Evolutionary conservation across 768 basidiomycete genomes (phyloP).

Genomic region (Trametes villosa): DNA sequence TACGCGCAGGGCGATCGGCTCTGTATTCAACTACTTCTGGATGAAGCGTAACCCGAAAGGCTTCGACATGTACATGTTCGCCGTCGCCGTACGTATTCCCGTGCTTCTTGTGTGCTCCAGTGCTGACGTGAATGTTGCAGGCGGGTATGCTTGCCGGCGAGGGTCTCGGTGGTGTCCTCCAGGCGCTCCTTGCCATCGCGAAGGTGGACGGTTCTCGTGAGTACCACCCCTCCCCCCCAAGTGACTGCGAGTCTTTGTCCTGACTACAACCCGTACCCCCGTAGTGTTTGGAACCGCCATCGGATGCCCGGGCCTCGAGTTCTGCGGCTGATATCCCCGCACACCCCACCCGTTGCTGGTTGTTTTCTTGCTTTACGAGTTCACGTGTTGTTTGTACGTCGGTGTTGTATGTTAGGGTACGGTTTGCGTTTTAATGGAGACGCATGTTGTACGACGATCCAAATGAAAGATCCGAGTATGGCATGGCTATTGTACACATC

Average conservation of each 20-base stretch:
- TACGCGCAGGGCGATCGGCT: slow-evolving; percentile 41
- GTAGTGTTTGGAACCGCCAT: slow-evolving; percentile 50
- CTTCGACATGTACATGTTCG: slow-evolving; percentile 44
- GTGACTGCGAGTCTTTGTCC: too few relatives aligned
- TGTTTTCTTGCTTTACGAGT: too few relatives aligned
- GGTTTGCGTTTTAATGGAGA: too few relatives aligned
- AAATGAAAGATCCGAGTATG: background rate
- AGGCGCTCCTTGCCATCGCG: slow-evolving; percentile 54
- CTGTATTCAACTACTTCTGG: slow-evolving; percentile 56
- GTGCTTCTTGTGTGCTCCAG: too few relatives aligned
- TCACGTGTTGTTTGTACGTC: too few relatives aligned
- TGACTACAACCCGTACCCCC: background rate
- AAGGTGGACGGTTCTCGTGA: slow-evolving; percentile 54
- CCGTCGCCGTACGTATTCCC: slow-evolving; percentile 30
- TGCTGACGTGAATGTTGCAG: background rate
- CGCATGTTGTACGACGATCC: too few relatives aligned
- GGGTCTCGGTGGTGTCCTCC: slow-evolving; percentile 64
- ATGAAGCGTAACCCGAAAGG: slow-evolving; percentile 40
- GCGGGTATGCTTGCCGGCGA: slow-evolving; percentile 47
- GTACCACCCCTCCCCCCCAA: slow-evolving; percentile 21
- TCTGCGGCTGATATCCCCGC: slow-evolving; percentile 53
- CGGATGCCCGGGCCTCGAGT: slow-evolving; percentile 56
- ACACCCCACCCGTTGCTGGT: too few relatives aligned
- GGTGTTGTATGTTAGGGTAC: too few relatives aligned
- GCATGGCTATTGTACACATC: background rate